Evolutionary conservation across 352 stramenopile species (phyloP).

Genomic region (Phytophthora niederhauseri): DNA sequence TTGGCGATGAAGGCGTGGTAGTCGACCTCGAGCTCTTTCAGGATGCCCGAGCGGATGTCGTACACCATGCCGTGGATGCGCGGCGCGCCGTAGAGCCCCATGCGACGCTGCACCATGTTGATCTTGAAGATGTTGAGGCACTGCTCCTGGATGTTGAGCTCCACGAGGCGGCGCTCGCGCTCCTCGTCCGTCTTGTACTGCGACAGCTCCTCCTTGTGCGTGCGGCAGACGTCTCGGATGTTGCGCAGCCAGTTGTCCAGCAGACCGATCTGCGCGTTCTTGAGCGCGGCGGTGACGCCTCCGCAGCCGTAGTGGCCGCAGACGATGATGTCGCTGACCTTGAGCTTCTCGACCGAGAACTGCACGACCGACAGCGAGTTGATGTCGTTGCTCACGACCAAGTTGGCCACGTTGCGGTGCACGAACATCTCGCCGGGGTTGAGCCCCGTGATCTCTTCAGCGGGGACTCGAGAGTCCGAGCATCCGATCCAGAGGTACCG

Average conservation of each 20-base stretch:
- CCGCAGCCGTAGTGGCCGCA: conserved; percentile 93
- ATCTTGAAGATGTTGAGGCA: conserved; percentile 90
- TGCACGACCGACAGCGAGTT: conserved; percentile 65
- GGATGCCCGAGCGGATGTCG: conserved; percentile 60
- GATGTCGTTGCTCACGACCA: conserved; percentile 67
- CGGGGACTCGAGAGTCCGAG: conserved; percentile 84
- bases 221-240: conserved; percentile 75
- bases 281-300: conserved; percentile 78
- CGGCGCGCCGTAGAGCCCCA: conserved; percentile 67
- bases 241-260: conserved; percentile 94
- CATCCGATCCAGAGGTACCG: conserved; percentile 92
- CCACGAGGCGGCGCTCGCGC: conserved; percentile 55
- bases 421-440: conserved; percentile 88
- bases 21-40: conserved; percentile 74
- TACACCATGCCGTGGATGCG: conserved; percentile 81
- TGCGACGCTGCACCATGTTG: conserved; percentile 77
- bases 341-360: conserved; percentile 86
- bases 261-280: conserved; percentile 74
- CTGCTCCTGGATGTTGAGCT: conserved; percentile 87
- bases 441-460: conserved; percentile 85
- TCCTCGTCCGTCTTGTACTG: conserved; percentile 32
- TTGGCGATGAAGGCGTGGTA: conserved; percentile 46
- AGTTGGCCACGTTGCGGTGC: conserved; percentile 90
- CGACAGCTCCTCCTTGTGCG: conserved; percentile 34
- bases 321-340: conserved; percentile 93